A percentile compares a stretch with the other conserved stretches of the same genome.
phyloP scores from a whole-genome alignment of 352 stramenopile species.

The Blastocystis sp. region DNA sequence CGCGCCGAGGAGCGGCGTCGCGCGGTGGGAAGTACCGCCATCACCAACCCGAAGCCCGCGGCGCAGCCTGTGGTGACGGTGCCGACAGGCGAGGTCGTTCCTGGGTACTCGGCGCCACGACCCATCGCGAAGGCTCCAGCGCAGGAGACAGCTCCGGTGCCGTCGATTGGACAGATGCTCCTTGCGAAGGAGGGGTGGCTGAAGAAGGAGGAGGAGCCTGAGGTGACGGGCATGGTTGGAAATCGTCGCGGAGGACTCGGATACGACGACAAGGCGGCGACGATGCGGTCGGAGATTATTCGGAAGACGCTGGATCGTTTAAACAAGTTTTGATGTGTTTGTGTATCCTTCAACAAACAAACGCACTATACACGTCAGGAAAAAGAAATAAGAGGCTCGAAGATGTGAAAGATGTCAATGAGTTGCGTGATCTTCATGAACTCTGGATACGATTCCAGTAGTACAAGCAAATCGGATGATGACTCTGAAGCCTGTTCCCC shows the following conservation, averaged over 20 bases:
- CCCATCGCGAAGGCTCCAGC: not conserved
- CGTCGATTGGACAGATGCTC: constrained; percentile 40
- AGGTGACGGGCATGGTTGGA: not conserved
- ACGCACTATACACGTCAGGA: not conserved
- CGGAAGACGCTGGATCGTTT: not conserved
- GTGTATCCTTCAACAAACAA: no score
- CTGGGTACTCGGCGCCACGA: not conserved
- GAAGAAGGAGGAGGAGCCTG: not conserved
- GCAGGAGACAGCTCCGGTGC: not conserved
- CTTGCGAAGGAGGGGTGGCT: constrained; percentile 35
- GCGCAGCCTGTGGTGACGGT: not conserved
- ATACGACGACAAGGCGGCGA: not conserved
- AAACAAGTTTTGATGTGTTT: not conserved
- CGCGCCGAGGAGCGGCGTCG: constrained; percentile 17
- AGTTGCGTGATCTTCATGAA: not conserved
- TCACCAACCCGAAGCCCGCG: not conserved
- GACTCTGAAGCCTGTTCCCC: no score
- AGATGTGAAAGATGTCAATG: constrained; percentile 39
- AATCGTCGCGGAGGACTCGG: not conserved
- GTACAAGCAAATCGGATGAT: not conserved
- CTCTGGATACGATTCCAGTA: not conserved
- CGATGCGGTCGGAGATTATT: not conserved
- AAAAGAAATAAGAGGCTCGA: constrained; percentile 7
- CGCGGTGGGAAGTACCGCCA: not conserved
- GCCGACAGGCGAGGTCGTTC: not conserved